Conservation (phyloP, 2,329 filamentous ascomycete genomes). For the Raffaelea arxii region DNA sequence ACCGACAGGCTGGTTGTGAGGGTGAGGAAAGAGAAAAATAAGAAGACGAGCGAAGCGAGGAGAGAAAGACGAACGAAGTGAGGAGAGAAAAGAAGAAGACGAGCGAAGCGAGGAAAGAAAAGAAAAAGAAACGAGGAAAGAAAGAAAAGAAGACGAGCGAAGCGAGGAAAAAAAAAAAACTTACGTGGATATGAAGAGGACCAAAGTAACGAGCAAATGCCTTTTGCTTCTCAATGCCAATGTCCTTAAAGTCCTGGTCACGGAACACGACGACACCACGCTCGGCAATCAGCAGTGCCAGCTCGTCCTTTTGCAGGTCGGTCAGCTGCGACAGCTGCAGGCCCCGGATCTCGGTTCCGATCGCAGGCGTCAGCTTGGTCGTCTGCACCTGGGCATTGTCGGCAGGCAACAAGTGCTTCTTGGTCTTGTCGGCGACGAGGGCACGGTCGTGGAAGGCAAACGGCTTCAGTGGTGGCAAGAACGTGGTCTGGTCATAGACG, state of each 20-base stretch:
- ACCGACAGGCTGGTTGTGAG: conserved; percentile 33
- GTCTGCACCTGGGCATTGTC: conserved; percentile 12
- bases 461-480: conserved; percentile 18
- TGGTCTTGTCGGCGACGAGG: conserved; percentile 19
- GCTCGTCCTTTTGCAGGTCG: conserved; percentile 29
- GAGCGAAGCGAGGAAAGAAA: too few relatives aligned
- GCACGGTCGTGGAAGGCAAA: conserved; percentile 23
- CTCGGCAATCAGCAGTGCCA: conserved; percentile 31
- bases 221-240: conserved; percentile 26
- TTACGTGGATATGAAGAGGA: conserved; percentile 25
- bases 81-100: too few relatives aligned
- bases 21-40: too few relatives aligned
- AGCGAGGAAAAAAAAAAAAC: too few relatives aligned
- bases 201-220: conserved; percentile 29
- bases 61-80: too few relatives aligned
- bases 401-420: conserved; percentile 18
- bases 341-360: conserved; percentile 31
- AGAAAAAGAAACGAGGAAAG: too few relatives aligned
- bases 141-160: too few relatives aligned
- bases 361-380: conserved; percentile 21
- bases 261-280: conserved; percentile 28
- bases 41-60: too few relatives aligned
- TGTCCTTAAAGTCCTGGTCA: conserved; percentile 26
- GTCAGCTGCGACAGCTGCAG: conserved; percentile 28
- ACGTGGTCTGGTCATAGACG: conserved; percentile 22